These are phyloP conservation scores for Apiotrichum sp. DNA, from an alignment of 1,284 basidiomycete species.

Conservation along the genomic window DNA sequence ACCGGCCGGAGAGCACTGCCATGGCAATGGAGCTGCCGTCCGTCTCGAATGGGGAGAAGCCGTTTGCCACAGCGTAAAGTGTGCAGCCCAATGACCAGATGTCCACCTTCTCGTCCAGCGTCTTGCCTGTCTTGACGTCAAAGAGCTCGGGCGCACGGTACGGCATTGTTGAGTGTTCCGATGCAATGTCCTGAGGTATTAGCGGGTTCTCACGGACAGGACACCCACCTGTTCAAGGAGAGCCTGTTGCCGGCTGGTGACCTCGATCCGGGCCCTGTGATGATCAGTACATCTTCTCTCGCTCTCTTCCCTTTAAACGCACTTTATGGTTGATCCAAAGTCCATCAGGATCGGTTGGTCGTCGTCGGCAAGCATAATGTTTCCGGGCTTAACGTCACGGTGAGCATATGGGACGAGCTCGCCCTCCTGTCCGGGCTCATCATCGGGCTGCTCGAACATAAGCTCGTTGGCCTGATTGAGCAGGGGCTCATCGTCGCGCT, in stretches of 20 bases:
- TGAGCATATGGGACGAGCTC: slow-evolving; percentile 83
- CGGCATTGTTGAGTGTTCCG: slow-evolving; percentile 93
- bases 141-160: slow-evolving; percentile 92
- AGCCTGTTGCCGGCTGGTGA: slow-evolving; percentile 73
- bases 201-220: background rate
- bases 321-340: slow-evolving; percentile 69
- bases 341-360: slow-evolving; percentile 94
- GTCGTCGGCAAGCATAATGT: slow-evolving; percentile 93
- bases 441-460: slow-evolving; percentile 69
- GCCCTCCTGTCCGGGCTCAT: slow-evolving; percentile 47
- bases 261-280: slow-evolving; percentile 38
- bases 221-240: slow-evolving; percentile 65
- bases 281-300: background rate
- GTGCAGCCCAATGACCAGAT: slow-evolving; percentile 95
- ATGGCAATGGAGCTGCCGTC: slow-evolving; percentile 87
- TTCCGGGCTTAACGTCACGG: slow-evolving; percentile 93
- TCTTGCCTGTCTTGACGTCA: slow-evolving; percentile 83
- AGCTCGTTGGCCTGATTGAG: slow-evolving; percentile 20
- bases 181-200: slow-evolving; percentile 68
- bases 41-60: slow-evolving; percentile 87
- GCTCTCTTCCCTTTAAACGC: slow-evolving; percentile 4
- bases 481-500: slow-evolving; percentile 31
- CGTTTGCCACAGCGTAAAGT: slow-evolving; percentile 83
- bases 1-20: slow-evolving; percentile 85
- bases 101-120: slow-evolving; percentile 88